Evolutionary conservation across 805 yeast species (phyloP).

Genomic region (Kluyveromyces siamensis): DNA sequence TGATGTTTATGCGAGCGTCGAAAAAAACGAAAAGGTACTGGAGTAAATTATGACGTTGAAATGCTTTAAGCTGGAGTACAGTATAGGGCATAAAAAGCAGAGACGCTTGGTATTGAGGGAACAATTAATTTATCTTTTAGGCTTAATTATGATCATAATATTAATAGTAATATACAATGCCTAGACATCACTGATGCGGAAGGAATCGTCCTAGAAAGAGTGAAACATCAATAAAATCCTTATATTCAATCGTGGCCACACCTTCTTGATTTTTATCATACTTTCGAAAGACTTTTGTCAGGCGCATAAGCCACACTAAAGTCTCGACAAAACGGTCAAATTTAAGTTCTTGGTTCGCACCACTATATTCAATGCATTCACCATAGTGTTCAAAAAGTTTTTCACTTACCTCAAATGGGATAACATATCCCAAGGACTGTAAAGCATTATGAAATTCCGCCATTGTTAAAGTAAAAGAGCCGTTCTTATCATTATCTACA

Average conservation of each 20-base stretch:
- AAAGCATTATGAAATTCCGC: constrained; percentile 27
- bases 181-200: constrained; percentile 15
- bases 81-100: no score
- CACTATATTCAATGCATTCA: constrained; percentile 21
- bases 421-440: constrained; percentile 26
- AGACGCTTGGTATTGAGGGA: no score
- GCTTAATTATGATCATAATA: no score
- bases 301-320: constrained; percentile 63
- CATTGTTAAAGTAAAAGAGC: constrained; percentile 24
- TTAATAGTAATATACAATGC: neutral
- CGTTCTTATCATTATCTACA: constrained; percentile 29
- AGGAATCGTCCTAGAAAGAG: constrained; percentile 30
- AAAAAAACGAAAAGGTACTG: neutral
- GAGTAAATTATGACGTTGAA: no score
- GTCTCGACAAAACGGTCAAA: constrained; percentile 80
- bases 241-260: constrained; percentile 54
- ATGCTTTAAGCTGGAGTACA: no score
- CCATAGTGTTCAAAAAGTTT: constrained; percentile 30
- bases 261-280: constrained; percentile 72
- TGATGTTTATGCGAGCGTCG: no score
- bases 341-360: constrained; percentile 37
- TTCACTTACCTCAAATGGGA: constrained; percentile 28
- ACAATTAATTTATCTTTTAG: no score
- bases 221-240: constrained; percentile 52
- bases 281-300: constrained; percentile 71